phyloP scores from a whole-genome alignment of 495 filamentous ascomycete species.

The Pyrenula aspistea region DNA sequence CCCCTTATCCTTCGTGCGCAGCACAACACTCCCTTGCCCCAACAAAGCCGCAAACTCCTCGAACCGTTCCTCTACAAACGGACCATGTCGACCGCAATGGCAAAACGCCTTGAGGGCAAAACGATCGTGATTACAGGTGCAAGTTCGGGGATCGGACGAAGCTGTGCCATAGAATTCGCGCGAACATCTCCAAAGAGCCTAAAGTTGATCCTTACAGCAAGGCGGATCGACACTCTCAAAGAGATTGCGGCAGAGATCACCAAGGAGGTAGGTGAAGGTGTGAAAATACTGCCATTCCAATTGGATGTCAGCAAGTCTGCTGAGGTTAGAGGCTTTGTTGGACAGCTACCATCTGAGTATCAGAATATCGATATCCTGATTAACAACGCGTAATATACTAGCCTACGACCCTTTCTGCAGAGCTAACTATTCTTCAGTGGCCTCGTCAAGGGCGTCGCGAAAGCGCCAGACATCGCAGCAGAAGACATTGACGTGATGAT shows the following conservation, averaged over 20 bases:
- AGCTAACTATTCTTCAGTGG: constrained; percentile 37
- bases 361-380: constrained; percentile 81
- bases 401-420: background rate
- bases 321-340: constrained; percentile 65
- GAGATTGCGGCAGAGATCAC: constrained; percentile 68
- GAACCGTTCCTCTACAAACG: background rate
- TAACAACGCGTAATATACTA: constrained; percentile 78
- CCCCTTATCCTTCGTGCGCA: no score
- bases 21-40: no score
- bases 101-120: constrained; percentile 84
- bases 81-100: constrained; percentile 64
- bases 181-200: constrained; percentile 69
- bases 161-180: constrained; percentile 84
- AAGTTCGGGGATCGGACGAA: constrained; percentile 82
- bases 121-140: constrained; percentile 89
- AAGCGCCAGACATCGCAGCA: constrained; percentile 70
- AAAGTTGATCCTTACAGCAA: constrained; percentile 76
- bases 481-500: constrained; percentile 86
- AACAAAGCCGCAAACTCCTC: no score
- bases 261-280: constrained; percentile 67
- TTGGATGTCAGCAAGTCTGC: constrained; percentile 77
- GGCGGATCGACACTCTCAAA: constrained; percentile 66
- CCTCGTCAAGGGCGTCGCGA: constrained; percentile 76
- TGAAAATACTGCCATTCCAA: constrained; percentile 68
- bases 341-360: constrained; percentile 66